Percentiles rank a stretch among this genome's conserved stretches.
phyloP scores from a whole-genome alignment of 805 yeast genomes.

The Kodamaea sagamina region DNA sequence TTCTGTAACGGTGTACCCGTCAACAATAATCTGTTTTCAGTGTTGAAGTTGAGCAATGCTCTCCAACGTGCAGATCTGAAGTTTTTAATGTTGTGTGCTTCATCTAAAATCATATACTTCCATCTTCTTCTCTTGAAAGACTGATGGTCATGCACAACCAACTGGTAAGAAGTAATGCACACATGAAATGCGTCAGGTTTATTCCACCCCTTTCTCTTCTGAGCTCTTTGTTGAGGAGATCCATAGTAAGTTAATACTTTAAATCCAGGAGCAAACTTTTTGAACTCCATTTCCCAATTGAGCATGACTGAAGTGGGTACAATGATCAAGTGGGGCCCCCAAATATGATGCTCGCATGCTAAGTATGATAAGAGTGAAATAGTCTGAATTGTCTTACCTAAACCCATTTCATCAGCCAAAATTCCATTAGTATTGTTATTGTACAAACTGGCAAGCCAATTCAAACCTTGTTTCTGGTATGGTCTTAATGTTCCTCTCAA shows the following conservation, averaged over 20 bases:
- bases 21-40: slow-evolving; percentile 79
- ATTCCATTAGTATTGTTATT: slow-evolving; percentile 94
- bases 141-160: slow-evolving; percentile 96
- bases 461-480: slow-evolving; percentile 93
- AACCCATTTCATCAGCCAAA: slow-evolving; percentile 98
- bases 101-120: slow-evolving; percentile 97
- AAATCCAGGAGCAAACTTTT: slow-evolving; percentile 96
- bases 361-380: slow-evolving; percentile 81
- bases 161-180: slow-evolving; percentile 94
- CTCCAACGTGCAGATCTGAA: slow-evolving; percentile 97
- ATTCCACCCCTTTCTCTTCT: slow-evolving; percentile 97
- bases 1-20: slow-evolving; percentile 98
- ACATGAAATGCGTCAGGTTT: slow-evolving; percentile 94
- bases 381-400: slow-evolving; percentile 96
- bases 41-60: slow-evolving; percentile 88
- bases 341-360: slow-evolving; percentile 89
- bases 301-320: slow-evolving; percentile 97
- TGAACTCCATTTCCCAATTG: slow-evolving; percentile 99
- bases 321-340: slow-evolving; percentile 98
- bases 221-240: slow-evolving; percentile 93
- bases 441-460: slow-evolving; percentile 94
- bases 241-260: slow-evolving; percentile 96
- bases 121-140: slow-evolving; percentile 89
- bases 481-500: slow-evolving; percentile 82
- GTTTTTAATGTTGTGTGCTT: slow-evolving; percentile 96